These are phyloP conservation scores for Russula dissimulans DNA, from an alignment of 768 basidiomycete genomes.

Conservation along the genomic window DNA sequence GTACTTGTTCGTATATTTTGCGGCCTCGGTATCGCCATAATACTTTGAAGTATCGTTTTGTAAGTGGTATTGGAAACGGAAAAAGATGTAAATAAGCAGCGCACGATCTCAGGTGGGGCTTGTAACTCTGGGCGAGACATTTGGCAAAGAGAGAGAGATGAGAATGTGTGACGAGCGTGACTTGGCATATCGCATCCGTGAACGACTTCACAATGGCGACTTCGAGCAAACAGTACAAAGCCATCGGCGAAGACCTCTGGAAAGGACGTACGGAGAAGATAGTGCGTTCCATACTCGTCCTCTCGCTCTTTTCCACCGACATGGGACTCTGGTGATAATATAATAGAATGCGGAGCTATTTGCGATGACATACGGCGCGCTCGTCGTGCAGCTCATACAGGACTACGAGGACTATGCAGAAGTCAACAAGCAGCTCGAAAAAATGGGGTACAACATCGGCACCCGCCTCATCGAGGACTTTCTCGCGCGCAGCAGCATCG, in stretches of 20 bases:
- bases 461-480: conserved; percentile 96
- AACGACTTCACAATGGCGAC: conserved; percentile 32
- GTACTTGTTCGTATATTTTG: conserved; percentile 95
- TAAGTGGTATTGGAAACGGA: background rate
- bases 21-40: conserved; percentile 91
- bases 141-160: background rate
- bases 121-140: conserved; percentile 58
- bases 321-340: conserved; percentile 19
- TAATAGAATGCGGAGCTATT: conserved; percentile 92
- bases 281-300: conserved; percentile 37
- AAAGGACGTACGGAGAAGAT: conserved; percentile 92
- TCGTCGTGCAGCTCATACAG: conserved; percentile 96
- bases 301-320: conserved; percentile 7
- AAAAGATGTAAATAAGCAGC: conserved; percentile 20
- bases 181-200: background rate
- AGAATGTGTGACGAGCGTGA: background rate
- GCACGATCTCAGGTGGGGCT: conserved; percentile 66
- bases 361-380: conserved; percentile 91
- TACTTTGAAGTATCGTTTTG: conserved; percentile 45
- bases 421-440: conserved; percentile 94
- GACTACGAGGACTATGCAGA: conserved; percentile 98
- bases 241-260: conserved; percentile 92
- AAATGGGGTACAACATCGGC: conserved; percentile 99
- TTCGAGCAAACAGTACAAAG: conserved; percentile 76
- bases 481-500: conserved; percentile 82